Base-by-base conservation (phyloP, 371 early-diverging fungal species). In the Mortierella sp. region DNA sequence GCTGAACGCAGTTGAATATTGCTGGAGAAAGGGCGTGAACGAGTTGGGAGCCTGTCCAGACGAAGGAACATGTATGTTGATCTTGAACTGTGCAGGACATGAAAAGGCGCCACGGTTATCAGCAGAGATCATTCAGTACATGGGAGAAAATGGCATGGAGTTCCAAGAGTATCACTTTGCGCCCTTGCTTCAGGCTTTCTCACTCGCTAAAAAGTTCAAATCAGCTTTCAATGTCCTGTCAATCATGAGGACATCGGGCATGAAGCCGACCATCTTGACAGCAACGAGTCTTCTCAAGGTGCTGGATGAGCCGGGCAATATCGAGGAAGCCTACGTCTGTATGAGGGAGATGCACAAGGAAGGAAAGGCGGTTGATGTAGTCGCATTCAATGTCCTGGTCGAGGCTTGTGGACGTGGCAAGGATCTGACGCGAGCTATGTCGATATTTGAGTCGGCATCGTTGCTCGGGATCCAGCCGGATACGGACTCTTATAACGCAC, bases 141-240 rank as follows among this genome's bases (percentile, higher is more conserved):
- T 93, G 58, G 83, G 84, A 42, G 80, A 64, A 7, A 70, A 53
- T 24, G 89, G 85, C 42, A 85, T 83, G 65, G 73, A 85, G 24
- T 82, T 90, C 46, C 80, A 84, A 28, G 92, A 91, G 56, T 82
- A 83, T 17, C 91, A 93, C 56, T 86, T 91, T 70, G 86, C 88
- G 26, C 90, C 93, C 24, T 57, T 93, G 37, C 80, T 92, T 55
- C 90, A 89, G 50, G 85, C 93, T 1, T 90, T 91, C 57, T 78
- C 88, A 8, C 68, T 60, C 34, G 80, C 82, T 49, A 59, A 70
- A 15, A 87, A 87, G 59, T 80, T 86, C 69, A 85, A 85, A 79
- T 80, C 82, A 28, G 92, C 90, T 1, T 86, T 93, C 69, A 81
- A 84, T 50, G 87, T 89, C 28, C 67, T 93, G 48, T 82, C 86